Evolutionary conservation across 176 grass and related monocot genomes (phyloP), one percentile per base, ranked within the genome.

Genomic region (Themeda triandra): DNA sequence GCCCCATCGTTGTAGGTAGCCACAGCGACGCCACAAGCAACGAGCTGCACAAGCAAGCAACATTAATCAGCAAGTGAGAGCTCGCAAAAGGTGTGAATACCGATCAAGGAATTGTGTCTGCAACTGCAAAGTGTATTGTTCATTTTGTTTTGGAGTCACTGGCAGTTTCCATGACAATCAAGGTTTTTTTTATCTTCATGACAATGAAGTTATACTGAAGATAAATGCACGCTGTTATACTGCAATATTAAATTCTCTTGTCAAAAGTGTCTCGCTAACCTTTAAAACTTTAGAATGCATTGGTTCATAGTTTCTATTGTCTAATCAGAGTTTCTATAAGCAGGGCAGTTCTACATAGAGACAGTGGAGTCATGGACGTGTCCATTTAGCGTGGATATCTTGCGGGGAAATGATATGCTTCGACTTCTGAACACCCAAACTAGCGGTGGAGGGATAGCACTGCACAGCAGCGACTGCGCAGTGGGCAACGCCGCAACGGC

Each of bases 1-100:
- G 96, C 96, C 8, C 96, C 96, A 12, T 99, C 89, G 18, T 99
- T 96, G 42, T 96, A 99, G 13, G 96, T 96, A 62, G 91, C 68
- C 73, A 94, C 96, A 12, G 96, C 96, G 2, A 99, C 72, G 12
- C 96, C 96, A 35, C 93, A 96, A 78, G 96, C 93, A 92, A 94
- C 29, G 80, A 99, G 28, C 96, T 99, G 93, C 46, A 83, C 29
- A 86, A 76, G 49, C 10, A 42, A 42, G 40, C 40, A 42, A 42
- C 40, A 10, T 40, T 8, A 40, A 40, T 40, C 39, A 8, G 40
- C 40, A 42, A 42, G 40, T 42, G 40, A 10, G 8, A 42, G 10
- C 40, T 42, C 10, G 10, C 40, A 42, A 42, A 12, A 12, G 0
- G 40, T 42, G 40, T 40, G 8, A 9, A 19, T 51, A 10, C 12